phyloP scores from a whole-genome alignment of 768 basidiomycete species.

The Boletus vermiculosoides region DNA sequence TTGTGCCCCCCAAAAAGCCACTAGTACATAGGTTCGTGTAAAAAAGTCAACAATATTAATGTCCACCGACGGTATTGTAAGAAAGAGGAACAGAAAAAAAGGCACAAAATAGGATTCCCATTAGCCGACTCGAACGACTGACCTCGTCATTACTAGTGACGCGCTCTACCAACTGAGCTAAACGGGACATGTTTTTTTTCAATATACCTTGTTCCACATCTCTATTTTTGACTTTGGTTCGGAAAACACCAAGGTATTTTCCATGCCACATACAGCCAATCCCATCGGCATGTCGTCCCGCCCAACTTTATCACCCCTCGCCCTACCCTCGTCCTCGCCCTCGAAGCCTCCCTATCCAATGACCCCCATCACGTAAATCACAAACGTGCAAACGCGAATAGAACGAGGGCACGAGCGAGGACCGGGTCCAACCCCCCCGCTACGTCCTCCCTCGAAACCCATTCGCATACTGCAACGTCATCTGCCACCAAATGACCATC shows the following conservation, averaged over 20 bases:
- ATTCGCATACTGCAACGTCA: conserved; percentile 53
- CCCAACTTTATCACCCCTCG: neutral
- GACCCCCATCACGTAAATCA: neutral
- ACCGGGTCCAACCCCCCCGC: too few relatives aligned
- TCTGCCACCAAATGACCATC: conserved; percentile 84
- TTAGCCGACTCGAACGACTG: conserved; percentile 44
- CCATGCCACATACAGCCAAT: too few relatives aligned
- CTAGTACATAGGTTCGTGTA: too few relatives aligned
- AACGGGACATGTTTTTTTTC: conserved; percentile 22
- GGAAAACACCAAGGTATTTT: neutral
- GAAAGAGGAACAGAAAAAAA: too few relatives aligned
- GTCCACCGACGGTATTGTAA: too few relatives aligned
- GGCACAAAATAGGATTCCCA: conserved; percentile 25
- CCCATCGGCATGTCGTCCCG: neutral
- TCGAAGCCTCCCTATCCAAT: neutral
- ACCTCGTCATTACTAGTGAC: conserved; percentile 49
- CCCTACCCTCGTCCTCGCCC: neutral
- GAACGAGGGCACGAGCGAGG: neutral
- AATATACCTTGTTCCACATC: too few relatives aligned
- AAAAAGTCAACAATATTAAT: too few relatives aligned
- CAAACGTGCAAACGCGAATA: neutral
- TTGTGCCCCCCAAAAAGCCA: too few relatives aligned
- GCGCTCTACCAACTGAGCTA: conserved; percentile 52
- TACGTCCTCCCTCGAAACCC: conserved; percentile 32
- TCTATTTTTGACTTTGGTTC: fast-evolving